phyloP scores from a whole-genome alignment of 2,329 filamentous ascomycete species.

The Alternaria ventricosa region DNA sequence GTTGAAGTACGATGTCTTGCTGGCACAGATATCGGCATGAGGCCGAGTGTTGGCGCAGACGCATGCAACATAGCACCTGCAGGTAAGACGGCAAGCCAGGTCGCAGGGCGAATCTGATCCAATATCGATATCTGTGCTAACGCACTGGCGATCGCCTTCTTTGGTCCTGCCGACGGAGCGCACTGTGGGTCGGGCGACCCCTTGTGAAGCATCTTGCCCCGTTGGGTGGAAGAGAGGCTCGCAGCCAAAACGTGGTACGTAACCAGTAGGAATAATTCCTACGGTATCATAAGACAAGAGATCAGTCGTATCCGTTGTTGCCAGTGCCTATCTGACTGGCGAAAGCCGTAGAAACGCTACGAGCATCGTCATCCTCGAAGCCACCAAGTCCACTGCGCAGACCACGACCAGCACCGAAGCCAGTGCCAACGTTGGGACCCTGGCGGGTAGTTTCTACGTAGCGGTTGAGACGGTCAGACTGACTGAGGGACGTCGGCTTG shows the following conservation, averaged over 20 bases:
- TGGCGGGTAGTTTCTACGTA: slow-evolving; percentile 88
- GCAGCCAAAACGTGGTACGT: slow-evolving; percentile 15
- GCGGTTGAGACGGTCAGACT: slow-evolving; percentile 90
- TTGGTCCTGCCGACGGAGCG: slow-evolving; percentile 1
- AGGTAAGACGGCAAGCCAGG: not conserved
- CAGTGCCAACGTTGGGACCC: slow-evolving; percentile 51
- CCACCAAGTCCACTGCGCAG: slow-evolving; percentile 51
- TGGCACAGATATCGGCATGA: not conserved
- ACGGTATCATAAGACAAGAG: slow-evolving; percentile 1
- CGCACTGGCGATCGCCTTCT: slow-evolving; percentile 13
- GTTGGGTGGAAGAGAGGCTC: slow-evolving; percentile 11
- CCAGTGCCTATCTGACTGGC: slow-evolving; percentile 89
- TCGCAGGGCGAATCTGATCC: slow-evolving; percentile 5
- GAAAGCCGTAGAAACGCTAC: slow-evolving; percentile 95
- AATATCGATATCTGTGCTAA: slow-evolving; percentile 15
- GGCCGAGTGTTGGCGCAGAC: not conserved
- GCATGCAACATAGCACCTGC: not conserved
- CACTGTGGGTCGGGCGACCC: not conserved
- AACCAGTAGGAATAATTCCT: slow-evolving; percentile 1
- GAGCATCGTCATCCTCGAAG: slow-evolving; percentile 84
- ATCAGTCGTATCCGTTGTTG: slow-evolving; percentile 65
- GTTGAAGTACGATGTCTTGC: not conserved
- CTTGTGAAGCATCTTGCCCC: slow-evolving; percentile 6
- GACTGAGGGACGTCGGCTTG: slow-evolving; percentile 76
- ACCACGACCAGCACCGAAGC: slow-evolving; percentile 53